These are phyloP conservation scores for Aureobasidium lini DNA, from an alignment of 2,329 filamentous ascomycete species.

Conservation along the genomic window DNA sequence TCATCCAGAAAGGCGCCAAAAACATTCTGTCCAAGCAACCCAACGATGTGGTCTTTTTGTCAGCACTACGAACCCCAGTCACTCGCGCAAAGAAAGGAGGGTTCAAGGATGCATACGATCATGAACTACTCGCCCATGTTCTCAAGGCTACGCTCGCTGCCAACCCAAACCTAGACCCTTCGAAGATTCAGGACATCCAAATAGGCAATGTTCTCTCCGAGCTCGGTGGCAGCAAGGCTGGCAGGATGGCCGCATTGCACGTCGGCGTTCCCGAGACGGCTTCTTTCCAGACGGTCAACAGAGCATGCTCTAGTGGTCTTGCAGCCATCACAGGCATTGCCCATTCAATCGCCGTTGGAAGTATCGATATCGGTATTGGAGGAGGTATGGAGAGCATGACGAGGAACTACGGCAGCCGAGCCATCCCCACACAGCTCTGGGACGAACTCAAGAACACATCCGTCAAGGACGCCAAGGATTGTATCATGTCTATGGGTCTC, in stretches of 20 bases:
- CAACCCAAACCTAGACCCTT: constrained; percentile 64
- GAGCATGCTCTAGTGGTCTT: constrained; percentile 73
- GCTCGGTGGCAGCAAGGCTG: constrained; percentile 83
- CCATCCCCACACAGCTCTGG: constrained; percentile 81
- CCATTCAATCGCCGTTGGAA: constrained; percentile 65
- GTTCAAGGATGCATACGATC: constrained; percentile 82
- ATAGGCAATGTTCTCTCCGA: constrained; percentile 87
- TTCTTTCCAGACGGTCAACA: constrained; percentile 78
- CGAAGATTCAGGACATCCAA: constrained; percentile 68
- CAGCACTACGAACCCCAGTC: constrained; percentile 80
- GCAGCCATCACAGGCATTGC: constrained; percentile 69
- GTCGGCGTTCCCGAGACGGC: constrained; percentile 67
- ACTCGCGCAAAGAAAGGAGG: constrained; percentile 76
- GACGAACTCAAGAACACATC: constrained; percentile 58
- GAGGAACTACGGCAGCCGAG: constrained; percentile 73
- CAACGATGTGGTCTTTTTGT: constrained; percentile 79
- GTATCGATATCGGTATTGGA: constrained; percentile 67
- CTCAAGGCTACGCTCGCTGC: constrained; percentile 62
- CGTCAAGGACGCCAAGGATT: constrained; percentile 67
- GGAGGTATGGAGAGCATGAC: constrained; percentile 98
- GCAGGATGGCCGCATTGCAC: constrained; percentile 83
- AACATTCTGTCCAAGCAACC: constrained; percentile 72
- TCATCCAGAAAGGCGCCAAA: constrained; percentile 49
- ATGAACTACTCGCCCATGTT: constrained; percentile 69
- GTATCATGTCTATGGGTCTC: constrained; percentile 89